Evolutionary conservation across 2,329 filamentous ascomycete species (phyloP), one percentile per base, ranked within the genome.

Genomic region (Colletotrichum orbiculare): DNA sequence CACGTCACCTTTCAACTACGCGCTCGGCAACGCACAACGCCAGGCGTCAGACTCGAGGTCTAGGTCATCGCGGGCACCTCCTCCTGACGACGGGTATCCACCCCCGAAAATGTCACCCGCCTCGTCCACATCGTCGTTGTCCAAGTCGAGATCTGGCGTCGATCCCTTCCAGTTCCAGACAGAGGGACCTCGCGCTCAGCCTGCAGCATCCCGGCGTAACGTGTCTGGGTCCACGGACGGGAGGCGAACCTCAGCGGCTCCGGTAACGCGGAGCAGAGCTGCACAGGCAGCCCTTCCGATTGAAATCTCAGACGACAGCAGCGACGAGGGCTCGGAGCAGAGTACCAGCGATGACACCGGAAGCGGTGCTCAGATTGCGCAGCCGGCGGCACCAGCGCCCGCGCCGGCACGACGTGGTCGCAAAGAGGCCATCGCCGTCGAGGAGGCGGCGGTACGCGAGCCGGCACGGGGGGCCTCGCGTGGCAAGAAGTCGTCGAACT

Each of bases 111-210:
- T 62, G 64, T 66, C 70, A 38, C 70, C 71, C 4, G 71, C 72
- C 5, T 73, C 73, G 38, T 70, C 71, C 7, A 67, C 74, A n/a
- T 72, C 74, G 11, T 70, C 73, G 13, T 72, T 72, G 17, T 72
- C 74, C 17, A 72, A 71, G 39, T 70, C 70, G 35, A 74, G 68
- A 11, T 59, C 66, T 42, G 68, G 68, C 5, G 60, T 76, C 12
- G 82, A 87, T 64, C 84, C 85, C 5, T 87, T 87, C 64, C 79
- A 81, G 66, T 87, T 82, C 71, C 83, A 86, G 74, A 83, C 81
- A 4, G 76, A 75, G 25, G 82, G 80, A 11, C 72, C 82, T 41
- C 80, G 78, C 38, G 74, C 73, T 57, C 74, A 77, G 56, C 71
- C 75, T 37, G 67, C 73, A 56, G 73, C 72, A 55, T 73, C 76